A percentile compares a stretch with the other conserved stretches of the same genome.
phyloP scores from a whole-genome alignment of 2,329 filamentous ascomycete species.

The Fusarium neocosmosporiellum region DNA sequence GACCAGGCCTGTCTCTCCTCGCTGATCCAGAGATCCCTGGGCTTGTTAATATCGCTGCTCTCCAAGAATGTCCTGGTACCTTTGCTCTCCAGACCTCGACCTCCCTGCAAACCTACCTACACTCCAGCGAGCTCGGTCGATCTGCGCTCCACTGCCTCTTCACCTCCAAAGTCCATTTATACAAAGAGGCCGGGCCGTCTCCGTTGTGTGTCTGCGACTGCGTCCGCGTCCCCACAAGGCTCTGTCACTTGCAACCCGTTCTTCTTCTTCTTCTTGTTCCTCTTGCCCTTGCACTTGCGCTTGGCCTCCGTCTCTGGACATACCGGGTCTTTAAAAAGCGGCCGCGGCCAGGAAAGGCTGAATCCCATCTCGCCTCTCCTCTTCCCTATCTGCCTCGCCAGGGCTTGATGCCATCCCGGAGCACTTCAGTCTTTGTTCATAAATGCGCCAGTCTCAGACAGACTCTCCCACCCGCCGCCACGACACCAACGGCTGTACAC shows the following conservation, averaged over 20 bases:
- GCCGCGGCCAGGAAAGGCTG: conserved; percentile 47
- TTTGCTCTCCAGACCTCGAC: conserved; percentile 23
- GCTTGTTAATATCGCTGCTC: conserved; percentile 37
- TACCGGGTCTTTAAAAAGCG: conserved; percentile 41
- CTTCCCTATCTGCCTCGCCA: conserved; percentile 41
- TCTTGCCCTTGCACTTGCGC: conserved; percentile 16
- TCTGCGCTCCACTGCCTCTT: conserved; percentile 43
- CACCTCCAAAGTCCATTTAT: conserved; percentile 44
- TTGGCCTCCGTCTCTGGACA: conserved; percentile 30
- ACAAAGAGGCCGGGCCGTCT: conserved; percentile 43
- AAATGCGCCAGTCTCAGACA: conserved; percentile 44
- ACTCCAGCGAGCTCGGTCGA: conserved; percentile 35
- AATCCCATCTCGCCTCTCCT: conserved; percentile 25
- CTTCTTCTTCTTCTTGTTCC: conserved; percentile 3
- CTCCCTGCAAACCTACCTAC: conserved; percentile 29
- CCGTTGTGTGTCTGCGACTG: not conserved
- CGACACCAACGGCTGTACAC: conserved; percentile 29
- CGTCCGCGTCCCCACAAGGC: conserved; percentile 40
- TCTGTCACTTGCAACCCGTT: conserved; percentile 34
- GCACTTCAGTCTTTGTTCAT: conserved; percentile 31
- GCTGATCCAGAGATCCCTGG: conserved; percentile 32
- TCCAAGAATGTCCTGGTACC: conserved; percentile 36
- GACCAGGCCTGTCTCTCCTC: conserved; percentile 28
- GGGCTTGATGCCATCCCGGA: conserved; percentile 27
- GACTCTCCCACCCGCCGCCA: conserved; percentile 30